Base-by-base conservation (phyloP, 2,329 filamentous ascomycete genomes). In the Sclerotinia trifoliorum region DNA sequence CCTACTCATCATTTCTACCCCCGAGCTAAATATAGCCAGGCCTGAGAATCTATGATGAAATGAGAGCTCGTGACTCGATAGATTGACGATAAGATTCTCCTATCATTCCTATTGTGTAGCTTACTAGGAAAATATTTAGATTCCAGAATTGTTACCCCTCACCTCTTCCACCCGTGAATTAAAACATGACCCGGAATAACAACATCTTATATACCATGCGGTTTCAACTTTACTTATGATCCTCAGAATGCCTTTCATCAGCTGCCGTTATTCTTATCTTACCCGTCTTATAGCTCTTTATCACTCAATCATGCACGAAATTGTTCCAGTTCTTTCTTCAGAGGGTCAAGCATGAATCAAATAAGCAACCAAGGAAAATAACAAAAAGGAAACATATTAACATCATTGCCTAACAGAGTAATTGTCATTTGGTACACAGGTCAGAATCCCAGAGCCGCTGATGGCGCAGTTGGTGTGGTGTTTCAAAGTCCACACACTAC, bases 401-500 rank as follows among this genome's bases (percentile, higher is more conserved):
- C 11, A n/a, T 21, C 32, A 7, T 29, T 29, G 32, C 52, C 52
- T 21, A 56, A 56, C 54, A 11, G 24, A 6, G n/a, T 32, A n/a
- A 32, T 35, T 5, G 24, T n/a, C 48, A 29, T n/a, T 35, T 8
- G 21, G n/a, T 21, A 55, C 49, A 17, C 24, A 39, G 48, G 44
- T 65, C 63, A 29, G 49, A 65, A 54, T 44, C 51, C 24, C 46
- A 32, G 19, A 21, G 24, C 49, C 63, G 39, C 58, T 61, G 39
- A 44, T 48, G 48, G 44, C 58, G 44, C 39, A 48, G 55, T 57
- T 35, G 55, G 55, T 57, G 55, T 57, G 7, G 6, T 57, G 55
- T 57, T 57, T 57, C 55, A 57, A 32, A 56, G 17, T 42, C 3
- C 13, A 32, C 32, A 57, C n/a, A 57, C 55, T 21, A 29, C 35